Percentiles rank a stretch among this genome's conserved stretches.
Evolutionary conservation across 495 filamentous ascomycete genomes (phyloP).

Genomic region (Aspergillus leporis): DNA sequence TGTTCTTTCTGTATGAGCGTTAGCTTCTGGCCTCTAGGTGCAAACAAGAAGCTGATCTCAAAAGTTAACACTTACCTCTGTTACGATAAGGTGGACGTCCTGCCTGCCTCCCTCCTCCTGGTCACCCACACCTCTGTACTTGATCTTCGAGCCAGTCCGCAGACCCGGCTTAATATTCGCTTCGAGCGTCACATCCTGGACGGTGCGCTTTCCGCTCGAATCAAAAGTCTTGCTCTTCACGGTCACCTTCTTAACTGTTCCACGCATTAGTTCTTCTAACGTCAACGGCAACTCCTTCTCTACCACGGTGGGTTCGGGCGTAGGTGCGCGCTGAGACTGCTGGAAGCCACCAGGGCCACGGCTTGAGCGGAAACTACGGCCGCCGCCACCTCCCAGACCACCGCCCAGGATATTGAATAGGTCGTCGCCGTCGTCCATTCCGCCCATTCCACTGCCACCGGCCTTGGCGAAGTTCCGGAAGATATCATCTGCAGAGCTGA

Average conservation of each 20-base stretch:
- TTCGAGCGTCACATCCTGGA: conserved; percentile 85
- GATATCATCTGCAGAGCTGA: conserved; percentile 79
- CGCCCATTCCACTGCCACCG: conserved; percentile 42
- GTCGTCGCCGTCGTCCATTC: conserved; percentile 56
- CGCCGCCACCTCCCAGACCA: conserved; percentile 41
- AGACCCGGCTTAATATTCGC: conserved; percentile 93
- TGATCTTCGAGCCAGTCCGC: conserved; percentile 95
- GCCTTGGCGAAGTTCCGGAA: conserved; percentile 76
- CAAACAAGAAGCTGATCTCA: background rate
- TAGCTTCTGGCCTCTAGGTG: conserved; percentile 14
- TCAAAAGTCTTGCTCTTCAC: conserved; percentile 97
- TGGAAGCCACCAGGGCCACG: conserved; percentile 47
- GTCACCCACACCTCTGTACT: conserved; percentile 93
- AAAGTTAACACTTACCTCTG: conserved; percentile 67
- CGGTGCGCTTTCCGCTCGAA: conserved; percentile 73
- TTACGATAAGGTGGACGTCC: conserved; percentile 90
- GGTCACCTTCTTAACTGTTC: conserved; percentile 91
- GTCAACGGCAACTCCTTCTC: conserved; percentile 80
- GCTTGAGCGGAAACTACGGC: conserved; percentile 33
- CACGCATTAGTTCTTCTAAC: conserved; percentile 83
- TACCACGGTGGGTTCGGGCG: conserved; percentile 87
- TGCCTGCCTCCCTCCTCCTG: conserved; percentile 97
- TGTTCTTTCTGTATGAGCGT: conserved; percentile 71
- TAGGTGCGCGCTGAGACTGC: conserved; percentile 50
- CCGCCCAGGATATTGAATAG: conserved; percentile 49